Percentiles rank a stretch among this genome's conserved stretches.
Evolutionary conservation across 2,329 filamentous ascomycete species (phyloP).

Genomic region (Aspergillus sp.): DNA sequence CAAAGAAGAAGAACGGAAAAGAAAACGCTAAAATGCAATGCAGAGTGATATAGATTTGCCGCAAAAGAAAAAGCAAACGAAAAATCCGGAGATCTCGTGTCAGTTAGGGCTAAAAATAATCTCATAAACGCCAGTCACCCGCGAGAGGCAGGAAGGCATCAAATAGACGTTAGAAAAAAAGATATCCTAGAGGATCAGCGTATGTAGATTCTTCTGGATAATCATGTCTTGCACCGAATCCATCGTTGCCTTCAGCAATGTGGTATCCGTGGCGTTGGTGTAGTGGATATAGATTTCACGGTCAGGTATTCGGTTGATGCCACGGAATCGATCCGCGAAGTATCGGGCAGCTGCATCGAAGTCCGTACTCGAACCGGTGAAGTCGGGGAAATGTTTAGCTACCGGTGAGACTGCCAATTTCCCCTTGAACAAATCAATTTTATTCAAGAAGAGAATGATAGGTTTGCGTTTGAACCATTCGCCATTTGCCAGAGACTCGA

Average conservation of each 20-base stretch:
- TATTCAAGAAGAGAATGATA: conserved; percentile 78
- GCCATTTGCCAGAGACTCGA: conserved; percentile 77
- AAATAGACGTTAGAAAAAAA: not conserved
- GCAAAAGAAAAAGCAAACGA: conserved; percentile 1
- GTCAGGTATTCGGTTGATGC: conserved; percentile 57
- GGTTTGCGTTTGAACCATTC: conserved; percentile 78
- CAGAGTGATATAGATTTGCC: conserved; percentile 4
- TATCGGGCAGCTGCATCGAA: conserved; percentile 70
- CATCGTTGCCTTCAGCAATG: conserved; percentile 79
- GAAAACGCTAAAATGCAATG: conserved; percentile 21
- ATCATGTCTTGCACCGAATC: conserved; percentile 80
- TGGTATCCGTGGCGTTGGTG: conserved; percentile 57
- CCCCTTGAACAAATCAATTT: conserved; percentile 76
- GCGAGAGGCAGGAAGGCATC: no score
- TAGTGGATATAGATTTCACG: conserved; percentile 53
- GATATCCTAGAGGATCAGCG: conserved; percentile 56
- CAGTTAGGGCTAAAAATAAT: conserved; percentile 4
- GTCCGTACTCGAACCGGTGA: conserved; percentile 61
- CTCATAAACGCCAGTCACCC: conserved; percentile 7
- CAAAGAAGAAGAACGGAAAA: not conserved
- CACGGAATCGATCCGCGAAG: conserved; percentile 72
- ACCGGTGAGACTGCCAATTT: conserved; percentile 66
- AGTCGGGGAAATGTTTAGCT: conserved; percentile 69
- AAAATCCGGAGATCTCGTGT: conserved; percentile 11
- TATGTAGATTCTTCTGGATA: conserved; percentile 73